Evolutionary conservation across 768 basidiomycete species (phyloP), one percentile per base, ranked within the genome.

Genomic region (Calocera cornea): DNA sequence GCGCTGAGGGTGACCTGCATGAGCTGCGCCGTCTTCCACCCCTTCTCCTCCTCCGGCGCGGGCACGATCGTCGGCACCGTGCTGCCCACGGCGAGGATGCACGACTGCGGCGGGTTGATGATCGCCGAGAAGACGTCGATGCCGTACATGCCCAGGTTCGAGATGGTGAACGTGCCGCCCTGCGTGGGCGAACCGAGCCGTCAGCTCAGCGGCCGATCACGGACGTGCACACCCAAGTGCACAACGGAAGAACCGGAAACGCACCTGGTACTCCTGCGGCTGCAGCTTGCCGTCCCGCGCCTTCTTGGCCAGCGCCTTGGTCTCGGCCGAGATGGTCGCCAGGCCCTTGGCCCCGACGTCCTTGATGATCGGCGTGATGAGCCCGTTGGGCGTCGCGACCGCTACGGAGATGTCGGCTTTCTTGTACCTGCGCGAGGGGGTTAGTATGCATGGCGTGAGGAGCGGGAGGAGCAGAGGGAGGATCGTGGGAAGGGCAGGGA

Each of bases 121-220:
- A 99, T 98, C 60, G 97, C 97, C 16, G 95, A 97, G 79, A 99
- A 99, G 78, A 94, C 89, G 66, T 87, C 84, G 74, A 97, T 85
- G 69, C 90, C 95, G 75, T 83, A 97, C 97, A 99, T 99, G 78
- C 97, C 97, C 67, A 99, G 83, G 80, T 99, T 99, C 68, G 97
- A 99, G 76, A 99, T 92, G 49, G 97, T 98, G 81, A 99, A 98
- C 14, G 95, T 91, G 64, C 97, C 97, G 66, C 97, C 97, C 89
- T 38, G 36, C 36, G n/a, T n/a, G n/a, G n/a, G n/a, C n/a, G n/a
- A n/a, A n/a, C n/a, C n/a, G n/a, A n/a, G n/a, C n/a, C n/a, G n/a
- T n/a, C n/a, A n/a, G n/a, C n/a, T n/a, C n/a, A n/a, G n/a, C n/a
- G n/a, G n/a, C n/a, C n/a, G n/a, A n/a, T n/a, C n/a, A n/a, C n/a